Evolutionary conservation across 805 yeast species (phyloP).

Genomic region (Komagataella kurtzmanii): DNA sequence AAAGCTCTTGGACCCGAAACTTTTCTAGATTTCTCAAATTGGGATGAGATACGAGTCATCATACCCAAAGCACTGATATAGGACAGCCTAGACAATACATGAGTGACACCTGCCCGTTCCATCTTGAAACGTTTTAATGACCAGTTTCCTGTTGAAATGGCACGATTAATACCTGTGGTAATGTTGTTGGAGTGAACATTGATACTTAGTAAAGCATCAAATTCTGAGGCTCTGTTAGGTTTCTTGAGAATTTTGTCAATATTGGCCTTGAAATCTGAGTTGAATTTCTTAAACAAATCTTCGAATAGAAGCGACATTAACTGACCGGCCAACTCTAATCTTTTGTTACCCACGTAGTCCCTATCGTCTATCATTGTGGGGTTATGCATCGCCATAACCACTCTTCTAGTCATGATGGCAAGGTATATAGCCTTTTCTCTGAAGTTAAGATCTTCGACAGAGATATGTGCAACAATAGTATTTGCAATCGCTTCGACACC

Average conservation of each 20-base stretch:
- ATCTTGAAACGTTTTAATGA: conserved; percentile 95
- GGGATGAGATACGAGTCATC: conserved; percentile 99
- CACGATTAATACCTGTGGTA: conserved; percentile 88
- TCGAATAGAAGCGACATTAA: conserved; percentile 89
- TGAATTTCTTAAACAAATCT: conserved; percentile 93
- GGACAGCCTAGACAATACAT: conserved; percentile 80
- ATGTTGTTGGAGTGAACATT: conserved; percentile 87
- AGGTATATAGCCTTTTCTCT: conserved; percentile 89
- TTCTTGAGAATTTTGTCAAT: conserved; percentile 89
- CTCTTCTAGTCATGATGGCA: conserved; percentile 95
- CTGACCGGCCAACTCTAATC: conserved; percentile 95
- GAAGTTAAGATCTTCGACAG: conserved; percentile 73
- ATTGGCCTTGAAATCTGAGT: conserved; percentile 85
- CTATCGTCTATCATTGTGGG: conserved; percentile 96
- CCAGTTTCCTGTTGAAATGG: conserved; percentile 99
- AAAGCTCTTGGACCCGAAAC: conserved; percentile 98
- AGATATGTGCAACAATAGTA: conserved; percentile 88
- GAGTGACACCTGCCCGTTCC: conserved; percentile 99
- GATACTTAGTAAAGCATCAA: conserved; percentile 83
- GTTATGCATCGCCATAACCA: conserved; percentile 87
- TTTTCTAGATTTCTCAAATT: conserved; percentile 93
- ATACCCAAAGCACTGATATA: conserved; percentile 94
- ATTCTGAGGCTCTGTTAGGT: conserved; percentile 89
- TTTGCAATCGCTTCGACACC: conserved; percentile 96
- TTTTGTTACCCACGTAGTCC: conserved; percentile 96